phyloP scores from a whole-genome alignment of 768 basidiomycete species.

The Agaricus subrufescens region DNA sequence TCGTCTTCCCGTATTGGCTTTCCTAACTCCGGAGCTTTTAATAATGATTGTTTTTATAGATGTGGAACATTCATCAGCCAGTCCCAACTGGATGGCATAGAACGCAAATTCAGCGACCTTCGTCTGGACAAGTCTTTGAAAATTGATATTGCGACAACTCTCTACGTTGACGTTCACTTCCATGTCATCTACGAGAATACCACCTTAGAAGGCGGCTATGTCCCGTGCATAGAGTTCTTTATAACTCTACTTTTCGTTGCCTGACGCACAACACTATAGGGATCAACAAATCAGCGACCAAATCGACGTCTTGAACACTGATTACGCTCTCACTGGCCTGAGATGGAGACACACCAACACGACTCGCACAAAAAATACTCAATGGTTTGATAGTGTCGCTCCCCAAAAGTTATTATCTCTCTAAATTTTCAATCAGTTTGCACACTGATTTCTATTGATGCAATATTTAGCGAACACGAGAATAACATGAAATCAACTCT shows the following conservation, averaged over 20 bases:
- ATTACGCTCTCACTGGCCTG: conserved; percentile 10
- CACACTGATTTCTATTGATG: background rate
- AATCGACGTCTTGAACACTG: conserved; percentile 12
- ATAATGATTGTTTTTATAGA: background rate
- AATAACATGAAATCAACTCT: conserved; percentile 16
- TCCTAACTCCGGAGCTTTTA: background rate
- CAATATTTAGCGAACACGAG: background rate
- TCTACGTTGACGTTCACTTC: conserved; percentile 31
- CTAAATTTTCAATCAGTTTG: background rate
- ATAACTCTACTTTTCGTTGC: background rate
- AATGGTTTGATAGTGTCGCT: conserved; percentile 14
- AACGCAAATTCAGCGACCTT: background rate
- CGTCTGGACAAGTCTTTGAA: background rate
- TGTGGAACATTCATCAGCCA: conserved; percentile 3
- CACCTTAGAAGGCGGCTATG: conserved; percentile 31
- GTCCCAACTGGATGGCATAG: background rate
- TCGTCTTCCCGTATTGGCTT: background rate
- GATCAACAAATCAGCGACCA: conserved; percentile 12
- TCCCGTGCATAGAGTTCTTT: conserved; percentile 28
- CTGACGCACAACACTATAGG: background rate
- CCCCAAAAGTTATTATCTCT: conserved; percentile 8
- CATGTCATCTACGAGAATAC: conserved; percentile 29
- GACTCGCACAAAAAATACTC: conserved; percentile 8
- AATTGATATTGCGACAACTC: background rate
- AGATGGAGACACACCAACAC: conserved; percentile 11